These are phyloP conservation scores for Entomortierella beljakovae DNA, from an alignment of 192 early-diverging fungal genomes.

Conservation along the genomic window DNA sequence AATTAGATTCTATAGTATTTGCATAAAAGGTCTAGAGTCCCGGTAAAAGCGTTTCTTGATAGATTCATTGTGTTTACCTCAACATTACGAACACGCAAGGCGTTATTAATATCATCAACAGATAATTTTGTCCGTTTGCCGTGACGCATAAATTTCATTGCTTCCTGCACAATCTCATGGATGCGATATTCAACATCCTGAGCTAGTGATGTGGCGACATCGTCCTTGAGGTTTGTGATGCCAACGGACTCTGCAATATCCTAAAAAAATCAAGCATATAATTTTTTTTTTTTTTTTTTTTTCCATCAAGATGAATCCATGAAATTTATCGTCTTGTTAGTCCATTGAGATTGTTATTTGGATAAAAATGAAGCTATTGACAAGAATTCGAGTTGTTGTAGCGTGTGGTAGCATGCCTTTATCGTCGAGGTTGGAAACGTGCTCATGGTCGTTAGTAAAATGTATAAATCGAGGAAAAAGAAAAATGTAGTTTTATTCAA, in stretches of 20 bases:
- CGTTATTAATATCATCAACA: constrained; percentile 90
- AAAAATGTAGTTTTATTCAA: neutral
- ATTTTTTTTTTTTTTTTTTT: too few relatives aligned
- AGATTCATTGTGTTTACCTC: constrained; percentile 67
- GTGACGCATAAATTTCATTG: constrained; percentile 97
- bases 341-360: neutral
- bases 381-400: neutral
- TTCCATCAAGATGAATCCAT: neutral
- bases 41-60: too few relatives aligned
- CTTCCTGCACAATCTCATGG: constrained; percentile 94
- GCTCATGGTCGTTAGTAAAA: constrained; percentile 26
- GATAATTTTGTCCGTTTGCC: constrained; percentile 84
- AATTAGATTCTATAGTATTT: neutral
- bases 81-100: constrained; percentile 90
- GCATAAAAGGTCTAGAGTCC: neutral
- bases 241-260: constrained; percentile 89
- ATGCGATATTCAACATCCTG: constrained; percentile 97
- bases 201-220: constrained; percentile 83
- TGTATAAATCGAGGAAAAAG: neutral
- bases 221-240: constrained; percentile 86
- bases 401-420: constrained; percentile 20
- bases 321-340: neutral
- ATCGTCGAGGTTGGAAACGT: constrained; percentile 52
- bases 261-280: constrained; percentile 46
- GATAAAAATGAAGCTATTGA: neutral